Evolutionary conservation across 768 basidiomycete species (phyloP), one percentile per base, ranked within the genome.

Genomic region (Pholiota conissans): DNA sequence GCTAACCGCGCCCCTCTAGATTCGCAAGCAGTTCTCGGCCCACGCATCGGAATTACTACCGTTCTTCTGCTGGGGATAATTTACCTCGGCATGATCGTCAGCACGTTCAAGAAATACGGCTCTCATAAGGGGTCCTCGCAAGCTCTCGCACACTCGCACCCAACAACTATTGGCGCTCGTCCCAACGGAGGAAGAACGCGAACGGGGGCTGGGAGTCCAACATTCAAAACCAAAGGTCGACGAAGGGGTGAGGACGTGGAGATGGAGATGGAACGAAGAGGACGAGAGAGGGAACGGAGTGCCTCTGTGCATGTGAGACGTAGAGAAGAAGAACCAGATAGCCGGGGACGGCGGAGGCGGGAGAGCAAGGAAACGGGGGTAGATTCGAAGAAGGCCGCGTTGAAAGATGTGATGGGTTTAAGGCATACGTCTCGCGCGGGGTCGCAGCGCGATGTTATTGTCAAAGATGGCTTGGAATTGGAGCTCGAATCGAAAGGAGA

Each of bases 71-170:
- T 90, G 14, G 90, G 90, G 0, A 60, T 89, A 49, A 56, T 89
- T 10, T 87, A 90, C 57, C 80, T 90, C 48, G 64, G 58, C 7
- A 69, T 89, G 56, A 88, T 90, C 45, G 74, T 91, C 30, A 73
- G 72, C 56, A 88, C 89, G 0, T 73, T 91, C 66, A 76, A 76
- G 67, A 78, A 74, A 30, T 91, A 90, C 56, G 85, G 87, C 7
- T 62, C 67, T 24, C 67, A 70, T 39, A n/a, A 42, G 2, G 22
- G 22, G 10, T 22, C 40, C 11, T n/a, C 40, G 11, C 40, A 42
- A 22, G 18, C 1, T 3, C 11, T 42, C 10, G 5, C 22, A 22
- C 40, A 42, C 40, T 4, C 8, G 16, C 8, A 16, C 16, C 8
- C 4, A 14, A 16, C 37, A 8, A 16, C 2, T 3, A 5, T 10